Conservation (phyloP, 331 rosid genomes). For the Stylosanthes scabra region DNA sequence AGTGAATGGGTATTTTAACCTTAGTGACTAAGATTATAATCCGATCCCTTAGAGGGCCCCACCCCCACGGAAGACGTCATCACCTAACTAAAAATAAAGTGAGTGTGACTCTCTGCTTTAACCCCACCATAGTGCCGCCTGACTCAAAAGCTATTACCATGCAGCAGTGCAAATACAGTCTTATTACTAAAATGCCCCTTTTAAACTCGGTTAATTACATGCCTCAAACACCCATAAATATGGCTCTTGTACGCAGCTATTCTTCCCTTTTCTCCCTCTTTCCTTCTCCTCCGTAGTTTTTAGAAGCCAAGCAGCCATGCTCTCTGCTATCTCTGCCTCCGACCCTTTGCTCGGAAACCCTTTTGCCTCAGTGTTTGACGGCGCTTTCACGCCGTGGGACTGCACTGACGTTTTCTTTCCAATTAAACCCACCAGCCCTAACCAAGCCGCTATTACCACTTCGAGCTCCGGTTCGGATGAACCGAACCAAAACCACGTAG, state of each 20-base stretch:
- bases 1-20: constrained; percentile 39
- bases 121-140: constrained; percentile 62
- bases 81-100: constrained; percentile 35
- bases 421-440: constrained; percentile 38
- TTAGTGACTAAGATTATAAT: constrained; percentile 64
- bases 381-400: too few relatives aligned
- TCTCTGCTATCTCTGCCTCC: constrained; percentile 46
- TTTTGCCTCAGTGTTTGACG: constrained; percentile 50
- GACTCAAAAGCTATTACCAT: constrained; percentile 77
- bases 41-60: constrained; percentile 54
- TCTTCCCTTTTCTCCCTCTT: constrained; percentile 89
- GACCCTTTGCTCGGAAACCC: constrained; percentile 47
- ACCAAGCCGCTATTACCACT: constrained; percentile 27
- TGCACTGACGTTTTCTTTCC: constrained; percentile 39
- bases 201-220: background rate
- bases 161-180: background rate
- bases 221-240: constrained; percentile 53
- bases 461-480: constrained; percentile 63
- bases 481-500: constrained; percentile 32
- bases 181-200: constrained; percentile 52
- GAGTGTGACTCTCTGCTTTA: constrained; percentile 11
- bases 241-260: constrained; percentile 53
- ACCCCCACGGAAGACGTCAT: constrained; percentile 51
- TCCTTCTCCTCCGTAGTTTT: constrained; percentile 40
- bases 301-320: constrained; percentile 47